Percentiles rank a stretch among this genome's conserved stretches.
Conservation (phyloP, 164 flowering plant species). For the Stephania japonica region DNA sequence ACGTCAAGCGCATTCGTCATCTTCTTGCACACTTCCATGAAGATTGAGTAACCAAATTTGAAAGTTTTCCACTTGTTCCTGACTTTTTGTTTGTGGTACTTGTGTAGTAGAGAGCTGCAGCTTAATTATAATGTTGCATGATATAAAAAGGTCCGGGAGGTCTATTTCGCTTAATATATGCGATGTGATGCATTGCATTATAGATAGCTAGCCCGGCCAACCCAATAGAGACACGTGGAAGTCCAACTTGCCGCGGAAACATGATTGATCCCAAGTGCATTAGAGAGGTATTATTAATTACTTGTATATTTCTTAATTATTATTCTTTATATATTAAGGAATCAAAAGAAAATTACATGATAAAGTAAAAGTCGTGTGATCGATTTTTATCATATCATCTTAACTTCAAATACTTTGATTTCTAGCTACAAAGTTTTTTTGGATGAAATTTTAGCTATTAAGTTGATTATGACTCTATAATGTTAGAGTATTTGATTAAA, state of each 20-base stretch:
- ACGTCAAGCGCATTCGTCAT: constrained; percentile 1
- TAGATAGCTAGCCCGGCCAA: not conserved
- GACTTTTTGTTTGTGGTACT: not conserved
- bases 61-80: not conserved
- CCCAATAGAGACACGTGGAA: constrained; percentile 13
- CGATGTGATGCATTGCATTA: not conserved
- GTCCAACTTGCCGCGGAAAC: not conserved
- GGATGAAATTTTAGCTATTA: no score
- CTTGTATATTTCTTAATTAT: not conserved
- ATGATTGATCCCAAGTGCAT: not conserved
- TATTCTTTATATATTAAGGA: no score
- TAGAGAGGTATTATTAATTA: not conserved
- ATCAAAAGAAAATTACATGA: no score
- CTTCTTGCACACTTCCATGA: constrained; percentile 11
- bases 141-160: not conserved
- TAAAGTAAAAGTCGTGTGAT: not conserved
- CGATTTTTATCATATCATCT: no score
- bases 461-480: no score
- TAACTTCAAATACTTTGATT: no score
- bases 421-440: no score
- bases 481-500: no score
- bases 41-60: not conserved
- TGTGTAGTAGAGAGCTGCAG: not conserved
- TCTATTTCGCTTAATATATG: not conserved
- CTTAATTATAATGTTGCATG: not conserved